Evolutionary conservation across 2,329 filamentous ascomycete species (phyloP).

Genomic region (Diaporthe eres): DNA sequence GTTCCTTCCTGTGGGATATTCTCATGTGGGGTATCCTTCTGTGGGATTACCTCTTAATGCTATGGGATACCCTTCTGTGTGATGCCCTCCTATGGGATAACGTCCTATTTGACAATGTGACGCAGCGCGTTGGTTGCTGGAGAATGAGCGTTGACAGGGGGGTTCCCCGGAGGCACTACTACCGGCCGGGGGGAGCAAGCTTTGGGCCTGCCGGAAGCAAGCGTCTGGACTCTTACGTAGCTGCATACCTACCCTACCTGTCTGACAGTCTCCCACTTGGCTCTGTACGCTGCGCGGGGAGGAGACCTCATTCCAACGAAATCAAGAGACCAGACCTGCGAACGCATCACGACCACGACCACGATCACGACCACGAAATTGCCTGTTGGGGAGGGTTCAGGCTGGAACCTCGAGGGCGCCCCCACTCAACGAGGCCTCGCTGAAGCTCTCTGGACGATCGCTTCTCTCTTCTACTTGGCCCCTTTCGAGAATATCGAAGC

Average conservation of each 20-base stretch:
- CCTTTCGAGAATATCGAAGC: not conserved
- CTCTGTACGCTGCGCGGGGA: conserved; percentile 26
- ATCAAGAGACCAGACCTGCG: not conserved
- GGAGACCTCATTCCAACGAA: not conserved
- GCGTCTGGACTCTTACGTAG: conserved; percentile 32
- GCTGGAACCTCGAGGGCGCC: conserved; percentile 7
- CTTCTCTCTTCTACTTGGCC: not conserved
- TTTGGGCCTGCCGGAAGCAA: conserved; percentile 25
- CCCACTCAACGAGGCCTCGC: not conserved
- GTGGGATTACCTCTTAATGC: no score
- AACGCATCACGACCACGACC: not conserved
- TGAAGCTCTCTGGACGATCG: not conserved
- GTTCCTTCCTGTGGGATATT: no score
- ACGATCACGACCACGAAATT: not conserved
- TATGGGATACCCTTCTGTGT: no score
- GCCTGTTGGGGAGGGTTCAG: conserved; percentile 18
- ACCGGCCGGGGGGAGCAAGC: conserved; percentile 4
- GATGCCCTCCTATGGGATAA: no score
- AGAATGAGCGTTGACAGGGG: not conserved
- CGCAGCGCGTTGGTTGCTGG: not conserved
- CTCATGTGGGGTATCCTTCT: no score
- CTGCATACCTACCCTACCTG: conserved; percentile 7
- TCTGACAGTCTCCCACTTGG: conserved; percentile 25
- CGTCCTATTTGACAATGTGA: not conserved
- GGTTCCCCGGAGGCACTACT: conserved; percentile 11